Evolutionary conservation across 352 stramenopile species (phyloP), one percentile per base, ranked within the genome.

Genomic region (Globisporangium viniferum): DNA sequence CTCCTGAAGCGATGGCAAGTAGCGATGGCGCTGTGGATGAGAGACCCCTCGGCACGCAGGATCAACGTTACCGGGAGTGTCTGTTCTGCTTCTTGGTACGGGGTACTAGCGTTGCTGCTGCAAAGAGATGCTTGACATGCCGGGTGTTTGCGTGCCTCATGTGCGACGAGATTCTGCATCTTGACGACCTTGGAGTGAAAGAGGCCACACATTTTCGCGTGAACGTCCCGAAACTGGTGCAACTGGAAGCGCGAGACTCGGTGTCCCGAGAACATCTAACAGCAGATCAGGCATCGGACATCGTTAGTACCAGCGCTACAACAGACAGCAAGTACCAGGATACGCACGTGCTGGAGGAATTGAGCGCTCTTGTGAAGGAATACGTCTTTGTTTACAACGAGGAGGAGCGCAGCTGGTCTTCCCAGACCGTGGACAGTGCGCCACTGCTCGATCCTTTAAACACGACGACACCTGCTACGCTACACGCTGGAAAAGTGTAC

Each of bases 161-260:
- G 0, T 92, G 81, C 44, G 83, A 92, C 59, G 75, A 73, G 0
- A 48, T 79, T 20, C 61, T 90, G 36, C 83, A 92, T 56, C 58
- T 88, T 6, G 81, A 92, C 44, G 83, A 91, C 63, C 66, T 91
- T 0, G 83, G 83, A n/a, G 73, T 89, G n/a, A 70, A 69, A 9
- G 83, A 88, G 36, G 66, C 74, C 2, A 53, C 59, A 22, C 83
- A 91, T 54, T 85, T 80, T 27, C 74, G 82, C 36, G 73, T 91
- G 18, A 80, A 72, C 27, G 62, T 81, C 6, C 24, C 53, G 5
- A 69, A 60, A 15, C 0, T 29, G 33, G 33, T 51, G 22, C 55
- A 36, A 33, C 20, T 46, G 29, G 29, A 65, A 15, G 35, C 9
- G 2, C 7, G 9, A 10, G 15, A 15, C 20, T 10, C 1, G 24